These are phyloP conservation scores for Candida lessepsii DNA, from an alignment of 805 yeast species.

Conservation along the genomic window DNA sequence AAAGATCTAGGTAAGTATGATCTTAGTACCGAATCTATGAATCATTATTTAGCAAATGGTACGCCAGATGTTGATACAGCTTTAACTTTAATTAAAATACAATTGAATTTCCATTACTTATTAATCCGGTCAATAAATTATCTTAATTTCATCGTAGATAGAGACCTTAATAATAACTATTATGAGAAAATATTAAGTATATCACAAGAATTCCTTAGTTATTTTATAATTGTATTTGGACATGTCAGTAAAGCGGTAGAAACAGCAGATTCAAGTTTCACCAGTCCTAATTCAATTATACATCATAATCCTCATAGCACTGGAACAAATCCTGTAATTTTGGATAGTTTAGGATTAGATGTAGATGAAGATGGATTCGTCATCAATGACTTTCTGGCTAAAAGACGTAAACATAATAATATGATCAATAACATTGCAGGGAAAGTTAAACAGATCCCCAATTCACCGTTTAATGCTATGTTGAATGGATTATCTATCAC, in stretches of 20 bases:
- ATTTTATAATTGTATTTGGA: constrained; percentile 36
- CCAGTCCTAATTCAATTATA: constrained; percentile 9
- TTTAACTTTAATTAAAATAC: constrained; percentile 40
- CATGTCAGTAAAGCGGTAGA: constrained; percentile 28
- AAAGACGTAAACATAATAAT: constrained; percentile 24
- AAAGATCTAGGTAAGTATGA: constrained; percentile 16
- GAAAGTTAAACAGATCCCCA: constrained; percentile 29
- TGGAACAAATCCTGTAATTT: constrained; percentile 23
- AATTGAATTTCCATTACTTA: constrained; percentile 43
- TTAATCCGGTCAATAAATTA: constrained; percentile 43
- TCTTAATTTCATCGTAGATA: constrained; percentile 42
- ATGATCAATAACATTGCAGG: constrained; percentile 7
- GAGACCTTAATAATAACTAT: constrained; percentile 35
- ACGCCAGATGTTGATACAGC: constrained; percentile 41
- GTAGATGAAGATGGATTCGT: constrained; percentile 47
- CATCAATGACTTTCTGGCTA: constrained; percentile 42
- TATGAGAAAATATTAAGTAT: constrained; percentile 36
- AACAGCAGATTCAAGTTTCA: background rate
- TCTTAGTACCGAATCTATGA: constrained; percentile 19
- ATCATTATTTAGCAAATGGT: constrained; percentile 29
- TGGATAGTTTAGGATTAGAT: constrained; percentile 39
- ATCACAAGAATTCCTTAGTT: constrained; percentile 36
- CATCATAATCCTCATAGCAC: constrained; percentile 20
- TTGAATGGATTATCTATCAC: constrained; percentile 44
- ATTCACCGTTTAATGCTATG: constrained; percentile 41